phyloP scores from a whole-genome alignment of 73 alveolate species.

The Tetrahymena thermophila region DNA sequence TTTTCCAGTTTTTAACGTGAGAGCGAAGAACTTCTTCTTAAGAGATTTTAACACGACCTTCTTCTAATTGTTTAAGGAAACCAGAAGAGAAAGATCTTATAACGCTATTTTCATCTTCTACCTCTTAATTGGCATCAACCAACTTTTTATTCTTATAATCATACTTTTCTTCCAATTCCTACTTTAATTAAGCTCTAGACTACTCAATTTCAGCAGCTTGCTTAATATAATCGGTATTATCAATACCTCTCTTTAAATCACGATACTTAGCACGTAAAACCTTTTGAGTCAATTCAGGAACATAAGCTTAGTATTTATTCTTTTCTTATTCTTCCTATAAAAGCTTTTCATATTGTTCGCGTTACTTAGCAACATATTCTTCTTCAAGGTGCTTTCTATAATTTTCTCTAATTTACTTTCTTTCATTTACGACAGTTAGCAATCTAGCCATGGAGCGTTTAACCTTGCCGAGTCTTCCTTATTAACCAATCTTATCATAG shows the following conservation, averaged over 20 bases:
- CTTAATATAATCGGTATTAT: slow-evolving; percentile 26
- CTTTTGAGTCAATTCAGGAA: slow-evolving; percentile 31
- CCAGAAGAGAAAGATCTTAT: slow-evolving; percentile 29
- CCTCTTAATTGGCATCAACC: not conserved
- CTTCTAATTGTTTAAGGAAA: slow-evolving; percentile 12
- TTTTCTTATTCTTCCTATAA: not conserved
- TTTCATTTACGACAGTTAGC: slow-evolving; percentile 58
- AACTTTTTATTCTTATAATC: slow-evolving; percentile 25
- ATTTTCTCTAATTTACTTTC: slow-evolving; percentile 52
- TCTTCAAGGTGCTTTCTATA: slow-evolving; percentile 62
- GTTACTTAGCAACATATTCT: slow-evolving; percentile 53
- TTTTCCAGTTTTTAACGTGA: slow-evolving; percentile 40
- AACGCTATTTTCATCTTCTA: slow-evolving; percentile 17
- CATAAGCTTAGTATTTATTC: not conserved
- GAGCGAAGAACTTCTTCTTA: slow-evolving; percentile 37
- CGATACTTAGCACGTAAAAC: slow-evolving; percentile 35
- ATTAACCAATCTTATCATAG: slow-evolving; percentile 19
- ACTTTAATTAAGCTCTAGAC: not conserved
- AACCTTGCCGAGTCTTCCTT: slow-evolving; percentile 39
- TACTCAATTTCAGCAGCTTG: slow-evolving; percentile 19
- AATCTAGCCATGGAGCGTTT: slow-evolving; percentile 63
- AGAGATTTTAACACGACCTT: slow-evolving; percentile 18
- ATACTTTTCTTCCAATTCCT: slow-evolving; percentile 14
- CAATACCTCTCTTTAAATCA: slow-evolving; percentile 28
- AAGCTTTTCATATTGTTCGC: not conserved